Percentiles rank a stretch among this genome's conserved stretches.
phyloP scores from a whole-genome alignment of 257 asterid genomes.

The Nicotiana tabacum region DNA sequence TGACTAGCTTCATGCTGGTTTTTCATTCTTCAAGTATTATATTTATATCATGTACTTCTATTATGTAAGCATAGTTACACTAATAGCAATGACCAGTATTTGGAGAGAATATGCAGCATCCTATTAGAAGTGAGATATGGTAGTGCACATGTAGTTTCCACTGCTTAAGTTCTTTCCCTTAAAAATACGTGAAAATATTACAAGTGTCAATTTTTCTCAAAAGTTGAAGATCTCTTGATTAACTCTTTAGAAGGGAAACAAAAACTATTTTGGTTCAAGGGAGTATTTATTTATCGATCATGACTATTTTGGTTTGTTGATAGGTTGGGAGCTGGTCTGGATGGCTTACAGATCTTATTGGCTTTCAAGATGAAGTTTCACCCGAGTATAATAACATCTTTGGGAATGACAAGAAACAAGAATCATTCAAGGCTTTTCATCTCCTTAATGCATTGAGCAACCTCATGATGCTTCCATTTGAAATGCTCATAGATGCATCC shows the following conservation, averaged over 20 bases:
- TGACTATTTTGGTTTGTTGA: conserved; percentile 1
- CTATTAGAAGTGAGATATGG: neutral
- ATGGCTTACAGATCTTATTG: conserved; percentile 79
- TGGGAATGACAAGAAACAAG: conserved; percentile 26
- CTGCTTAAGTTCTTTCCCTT: too few species aligned
- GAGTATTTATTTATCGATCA: neutral
- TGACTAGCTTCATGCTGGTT: neutral
- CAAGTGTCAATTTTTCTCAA: neutral
- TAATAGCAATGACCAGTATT: neutral
- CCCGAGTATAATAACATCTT: conserved; percentile 23
- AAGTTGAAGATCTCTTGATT: neutral
- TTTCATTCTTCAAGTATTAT: neutral
- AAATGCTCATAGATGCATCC: conserved; percentile 62
- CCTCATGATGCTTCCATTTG: conserved; percentile 90
- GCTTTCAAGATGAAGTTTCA: conserved; percentile 54
- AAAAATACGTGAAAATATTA: too few species aligned
- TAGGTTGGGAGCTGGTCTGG: conserved; percentile 88
- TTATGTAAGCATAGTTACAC: neutral
- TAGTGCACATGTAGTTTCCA: too few species aligned
- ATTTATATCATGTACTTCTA: neutral
- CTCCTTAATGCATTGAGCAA: conserved; percentile 77
- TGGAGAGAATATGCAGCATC: neutral
- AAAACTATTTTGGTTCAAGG: neutral
- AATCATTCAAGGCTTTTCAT: conserved; percentile 62
- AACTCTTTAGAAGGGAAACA: neutral